These are phyloP conservation scores for Spinellus fusiger DNA, from an alignment of 192 early-diverging fungal species.

Conservation along the genomic window DNA sequence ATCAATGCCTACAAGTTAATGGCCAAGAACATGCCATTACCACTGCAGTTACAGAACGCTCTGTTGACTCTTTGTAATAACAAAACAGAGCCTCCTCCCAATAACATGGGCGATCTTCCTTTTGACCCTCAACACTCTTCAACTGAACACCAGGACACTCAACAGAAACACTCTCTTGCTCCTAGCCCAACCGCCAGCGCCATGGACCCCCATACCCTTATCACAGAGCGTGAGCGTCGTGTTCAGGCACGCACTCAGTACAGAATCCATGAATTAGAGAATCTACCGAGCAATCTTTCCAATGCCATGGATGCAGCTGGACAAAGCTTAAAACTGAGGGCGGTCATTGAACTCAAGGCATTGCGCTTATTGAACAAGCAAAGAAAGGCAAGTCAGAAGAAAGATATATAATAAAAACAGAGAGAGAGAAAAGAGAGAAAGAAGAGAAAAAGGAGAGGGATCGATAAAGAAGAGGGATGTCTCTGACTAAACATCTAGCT, in stretches of 20 bases:
- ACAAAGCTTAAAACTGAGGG: constrained; percentile 62
- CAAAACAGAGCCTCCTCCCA: background rate
- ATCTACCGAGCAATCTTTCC: constrained; percentile 58
- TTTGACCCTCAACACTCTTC: background rate
- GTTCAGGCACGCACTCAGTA: constrained; percentile 64
- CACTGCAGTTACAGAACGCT: constrained; percentile 61
- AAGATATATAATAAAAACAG: too few relatives aligned
- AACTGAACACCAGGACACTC: constrained; percentile 41
- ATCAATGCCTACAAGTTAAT: constrained; percentile 83
- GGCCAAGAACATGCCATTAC: constrained; percentile 73
- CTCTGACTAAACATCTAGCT: constrained; percentile 36
- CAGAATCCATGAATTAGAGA: constrained; percentile 74
- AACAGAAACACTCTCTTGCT: constrained; percentile 52
- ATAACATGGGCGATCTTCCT: background rate
- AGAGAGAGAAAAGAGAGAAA: too few relatives aligned
- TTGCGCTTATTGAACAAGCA: constrained; percentile 77
- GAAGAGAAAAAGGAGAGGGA: too few relatives aligned
- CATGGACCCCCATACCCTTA: constrained; percentile 72
- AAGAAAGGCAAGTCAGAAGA: constrained; percentile 41
- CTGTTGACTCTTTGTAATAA: constrained; percentile 45
- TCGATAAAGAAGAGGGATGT: too few relatives aligned
- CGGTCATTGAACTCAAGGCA: constrained; percentile 87
- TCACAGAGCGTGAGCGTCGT: constrained; percentile 72
- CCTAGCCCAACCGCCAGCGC: constrained; percentile 71
- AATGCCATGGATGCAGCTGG: constrained; percentile 17